Evolutionary conservation across 805 yeast genomes (phyloP).

Genomic region (Yamadazyma takamatsuzukensis): DNA sequence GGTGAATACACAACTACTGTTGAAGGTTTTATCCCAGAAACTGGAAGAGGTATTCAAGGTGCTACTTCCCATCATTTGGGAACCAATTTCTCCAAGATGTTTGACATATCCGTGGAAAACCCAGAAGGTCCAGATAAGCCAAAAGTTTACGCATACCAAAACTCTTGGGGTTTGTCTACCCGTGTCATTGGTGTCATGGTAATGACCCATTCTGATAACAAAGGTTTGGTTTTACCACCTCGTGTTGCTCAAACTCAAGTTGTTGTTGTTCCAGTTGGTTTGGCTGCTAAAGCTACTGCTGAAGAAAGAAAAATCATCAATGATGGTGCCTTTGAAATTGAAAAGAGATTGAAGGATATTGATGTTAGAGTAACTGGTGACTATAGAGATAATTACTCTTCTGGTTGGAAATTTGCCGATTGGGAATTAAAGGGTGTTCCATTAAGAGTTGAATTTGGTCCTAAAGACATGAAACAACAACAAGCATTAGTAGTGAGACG

Average conservation of each 20-base stretch:
- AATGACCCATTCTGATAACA: slow-evolving; percentile 97
- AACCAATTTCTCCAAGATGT: slow-evolving; percentile 98
- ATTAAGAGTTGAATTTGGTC: slow-evolving; percentile 91
- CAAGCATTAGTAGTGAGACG: slow-evolving; percentile 91
- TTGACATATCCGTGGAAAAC: slow-evolving; percentile 90
- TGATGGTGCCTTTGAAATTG: slow-evolving; percentile 68
- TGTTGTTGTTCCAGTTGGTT: slow-evolving; percentile 92
- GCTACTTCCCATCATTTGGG: slow-evolving; percentile 98
- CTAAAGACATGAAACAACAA: slow-evolving; percentile 80
- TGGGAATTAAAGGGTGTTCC: slow-evolving; percentile 97
- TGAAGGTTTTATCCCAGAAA: slow-evolving; percentile 96
- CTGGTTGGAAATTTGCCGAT: slow-evolving; percentile 98
- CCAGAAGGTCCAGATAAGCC: slow-evolving; percentile 89
- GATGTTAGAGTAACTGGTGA: slow-evolving; percentile 81
- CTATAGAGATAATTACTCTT: slow-evolving; percentile 89
- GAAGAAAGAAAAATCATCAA: slow-evolving; percentile 70
- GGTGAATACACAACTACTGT: slow-evolving; percentile 92
- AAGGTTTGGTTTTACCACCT: slow-evolving; percentile 97
- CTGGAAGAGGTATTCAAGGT: slow-evolving; percentile 99
- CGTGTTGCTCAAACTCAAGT: slow-evolving; percentile 91
- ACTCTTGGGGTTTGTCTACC: slow-evolving; percentile 99
- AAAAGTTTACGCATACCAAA: slow-evolving; percentile 87
- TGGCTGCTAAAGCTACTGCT: slow-evolving; percentile 78
- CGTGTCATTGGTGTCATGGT: slow-evolving; percentile 99
- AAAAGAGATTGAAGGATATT: slow-evolving; percentile 51